These are phyloP conservation scores for Cryptococcus hybrid DNA, from an alignment of 1,284 basidiomycete genomes.

Conservation along the genomic window DNA sequence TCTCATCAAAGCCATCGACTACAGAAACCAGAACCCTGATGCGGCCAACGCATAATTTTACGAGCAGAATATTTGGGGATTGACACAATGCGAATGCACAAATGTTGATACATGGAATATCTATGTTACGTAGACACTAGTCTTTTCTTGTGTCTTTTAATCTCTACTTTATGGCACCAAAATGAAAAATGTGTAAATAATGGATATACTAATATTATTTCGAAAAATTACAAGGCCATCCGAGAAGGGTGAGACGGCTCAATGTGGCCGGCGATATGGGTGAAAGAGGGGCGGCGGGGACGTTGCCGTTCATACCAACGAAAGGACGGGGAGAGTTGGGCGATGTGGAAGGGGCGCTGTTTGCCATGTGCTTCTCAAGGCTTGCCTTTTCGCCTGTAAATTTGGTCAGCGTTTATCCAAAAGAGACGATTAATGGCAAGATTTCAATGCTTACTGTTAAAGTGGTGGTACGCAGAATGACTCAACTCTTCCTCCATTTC, in stretches of 20 bases:
- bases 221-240: background rate
- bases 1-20: slow-evolving; percentile 45
- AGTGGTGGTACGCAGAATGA: slow-evolving; percentile 20
- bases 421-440: background rate
- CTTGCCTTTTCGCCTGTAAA: background rate
- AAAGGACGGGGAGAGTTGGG: background rate
- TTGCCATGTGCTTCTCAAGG: background rate
- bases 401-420: background rate
- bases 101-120: too few relatives aligned
- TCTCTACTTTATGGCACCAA: too few relatives aligned
- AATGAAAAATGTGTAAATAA: too few relatives aligned
- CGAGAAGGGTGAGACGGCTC: slow-evolving; percentile 1
- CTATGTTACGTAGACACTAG: too few relatives aligned
- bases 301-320: background rate
- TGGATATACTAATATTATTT: too few relatives aligned
- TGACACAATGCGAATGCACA: too few relatives aligned
- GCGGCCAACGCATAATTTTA: slow-evolving; percentile 12
- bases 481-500: slow-evolving; percentile 29
- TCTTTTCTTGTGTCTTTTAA: too few relatives aligned
- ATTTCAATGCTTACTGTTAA: slow-evolving; percentile 16
- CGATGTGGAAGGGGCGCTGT: background rate
- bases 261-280: background rate
- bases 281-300: background rate
- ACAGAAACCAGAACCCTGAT: slow-evolving; percentile 39
- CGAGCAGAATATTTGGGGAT: too few relatives aligned